Evolutionary conservation across 257 asterid genomes (phyloP).

Genomic region (Solanum appendiculatum): DNA sequence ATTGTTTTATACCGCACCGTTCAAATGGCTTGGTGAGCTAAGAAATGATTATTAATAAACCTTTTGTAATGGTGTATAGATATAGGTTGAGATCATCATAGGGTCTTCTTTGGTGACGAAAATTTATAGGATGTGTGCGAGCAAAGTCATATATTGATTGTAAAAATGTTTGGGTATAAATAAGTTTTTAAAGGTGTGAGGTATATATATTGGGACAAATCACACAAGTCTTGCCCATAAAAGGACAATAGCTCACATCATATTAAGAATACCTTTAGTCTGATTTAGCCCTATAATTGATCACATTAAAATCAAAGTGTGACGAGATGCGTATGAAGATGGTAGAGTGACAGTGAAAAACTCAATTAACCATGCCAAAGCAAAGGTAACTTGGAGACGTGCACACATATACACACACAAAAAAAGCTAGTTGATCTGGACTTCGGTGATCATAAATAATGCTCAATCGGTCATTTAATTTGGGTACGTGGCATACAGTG

Average conservation of each 20-base stretch:
- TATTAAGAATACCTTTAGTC: not conserved
- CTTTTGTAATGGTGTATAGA: not conserved
- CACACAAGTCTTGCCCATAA: not conserved
- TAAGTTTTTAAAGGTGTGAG: not conserved
- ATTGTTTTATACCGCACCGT: not conserved
- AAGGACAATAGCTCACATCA: not conserved
- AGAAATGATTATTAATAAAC: not conserved
- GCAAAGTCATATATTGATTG: too few species aligned
- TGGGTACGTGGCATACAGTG: not conserved
- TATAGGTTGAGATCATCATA: not conserved
- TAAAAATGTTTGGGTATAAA: too few species aligned
- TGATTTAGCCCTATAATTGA: too few species aligned
- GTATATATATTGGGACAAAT: not conserved
- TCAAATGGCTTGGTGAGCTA: not conserved
- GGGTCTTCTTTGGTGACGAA: not conserved
- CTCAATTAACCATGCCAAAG: not conserved
- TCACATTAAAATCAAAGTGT: not conserved
- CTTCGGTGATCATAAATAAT: not conserved
- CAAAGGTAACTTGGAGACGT: not conserved
- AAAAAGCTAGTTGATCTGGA: too few species aligned
- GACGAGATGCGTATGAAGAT: not conserved
- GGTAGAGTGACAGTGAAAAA: not conserved
- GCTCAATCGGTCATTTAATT: not conserved
- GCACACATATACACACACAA: not conserved
- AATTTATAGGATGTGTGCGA: not conserved